A percentile compares a stretch with the other conserved stretches of the same genome.
These are phyloP conservation scores for Daldinia eschscholtzii DNA, from an alignment of 2,329 filamentous ascomycete genomes.

Conservation along the genomic window DNA sequence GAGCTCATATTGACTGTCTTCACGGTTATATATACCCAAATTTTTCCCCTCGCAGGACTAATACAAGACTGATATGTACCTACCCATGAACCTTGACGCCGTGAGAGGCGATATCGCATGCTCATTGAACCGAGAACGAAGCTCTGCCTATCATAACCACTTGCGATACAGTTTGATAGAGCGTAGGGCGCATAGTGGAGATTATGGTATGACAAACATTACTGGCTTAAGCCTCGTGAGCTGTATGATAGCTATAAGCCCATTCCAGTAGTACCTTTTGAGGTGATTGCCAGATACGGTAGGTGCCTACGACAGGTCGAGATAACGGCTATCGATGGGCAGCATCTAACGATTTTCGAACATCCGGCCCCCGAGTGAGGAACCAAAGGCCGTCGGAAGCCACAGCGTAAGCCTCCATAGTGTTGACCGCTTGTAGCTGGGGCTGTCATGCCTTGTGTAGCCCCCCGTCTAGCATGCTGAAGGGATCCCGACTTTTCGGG, in stretches of 20 bases:
- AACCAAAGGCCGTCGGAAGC: constrained; percentile 3
- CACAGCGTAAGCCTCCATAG: background rate
- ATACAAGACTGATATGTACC: constrained; percentile 15
- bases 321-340: constrained; percentile 31
- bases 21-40: constrained; percentile 18
- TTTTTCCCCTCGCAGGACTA: constrained; percentile 6
- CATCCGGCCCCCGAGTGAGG: constrained; percentile 2
- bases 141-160: constrained; percentile 14
- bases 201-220: constrained; percentile 18
- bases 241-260: constrained; percentile 18
- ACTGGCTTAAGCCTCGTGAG: constrained; percentile 26
- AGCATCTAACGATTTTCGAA: constrained; percentile 13
- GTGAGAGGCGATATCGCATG: constrained; percentile 20
- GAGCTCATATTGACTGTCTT: constrained; percentile 1
- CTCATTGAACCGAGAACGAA: constrained; percentile 12
- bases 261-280: constrained; percentile 25
- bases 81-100: background rate
- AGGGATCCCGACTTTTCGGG: constrained; percentile 25
- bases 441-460: constrained; percentile 2
- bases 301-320: constrained; percentile 33
- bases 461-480: background rate
- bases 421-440: constrained; percentile 26
- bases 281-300: constrained; percentile 34
- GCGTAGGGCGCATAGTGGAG: constrained; percentile 22
- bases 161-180: constrained; percentile 10